Evolutionary conservation across 495 filamentous ascomycete genomes (phyloP), one percentile per base, ranked within the genome.

Genomic region (Patellaria atrata): DNA sequence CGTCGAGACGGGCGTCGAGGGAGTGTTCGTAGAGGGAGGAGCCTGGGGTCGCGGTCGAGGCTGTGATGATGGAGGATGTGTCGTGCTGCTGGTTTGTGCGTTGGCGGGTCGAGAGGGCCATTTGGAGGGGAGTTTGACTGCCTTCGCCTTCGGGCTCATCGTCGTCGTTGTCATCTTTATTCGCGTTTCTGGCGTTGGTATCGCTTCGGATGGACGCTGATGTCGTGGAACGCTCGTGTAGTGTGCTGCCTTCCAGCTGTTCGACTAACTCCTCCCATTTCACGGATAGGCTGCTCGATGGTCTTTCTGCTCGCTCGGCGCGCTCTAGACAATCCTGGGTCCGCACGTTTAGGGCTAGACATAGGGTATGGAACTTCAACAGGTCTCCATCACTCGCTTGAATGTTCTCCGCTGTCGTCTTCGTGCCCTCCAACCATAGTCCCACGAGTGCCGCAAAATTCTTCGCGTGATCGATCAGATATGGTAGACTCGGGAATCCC

Each of bases 401-500:
- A 13, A 65, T 60, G 20, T 60, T 57, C 17, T 50, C 63, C 22
- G 41, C 62, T 30, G 22, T 69, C 55, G 13, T 63, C 49, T 61
- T 56, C 22, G 65, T 63, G 12, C 60, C 51, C 23, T 84, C 78
- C 11, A 89, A 67, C 89, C 89, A 99, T 22, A 96, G 65, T 36
- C 77, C 75, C 30, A 92, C 78, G 12, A 99, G 59, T n/a, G 75
- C 75, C 7, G 89, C 85, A 49, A 82, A 94, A 53, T 79, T 83
- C 33, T 83, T 73, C 3, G 84, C 73, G 38, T 87, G 77, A 45
- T 99, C 89, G 48, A 99, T 81, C 9, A 99, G 68, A 52, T 93
- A 94, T 1, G 89, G 89, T 17, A 99, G 70, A 21, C 79, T 86
- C 5, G 87, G 91, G 44, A 94, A 96, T 0, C 89, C 89, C 60